Evolutionary conservation across 306 rosid species (phyloP).

Genomic region (Benincasa hispida): DNA sequence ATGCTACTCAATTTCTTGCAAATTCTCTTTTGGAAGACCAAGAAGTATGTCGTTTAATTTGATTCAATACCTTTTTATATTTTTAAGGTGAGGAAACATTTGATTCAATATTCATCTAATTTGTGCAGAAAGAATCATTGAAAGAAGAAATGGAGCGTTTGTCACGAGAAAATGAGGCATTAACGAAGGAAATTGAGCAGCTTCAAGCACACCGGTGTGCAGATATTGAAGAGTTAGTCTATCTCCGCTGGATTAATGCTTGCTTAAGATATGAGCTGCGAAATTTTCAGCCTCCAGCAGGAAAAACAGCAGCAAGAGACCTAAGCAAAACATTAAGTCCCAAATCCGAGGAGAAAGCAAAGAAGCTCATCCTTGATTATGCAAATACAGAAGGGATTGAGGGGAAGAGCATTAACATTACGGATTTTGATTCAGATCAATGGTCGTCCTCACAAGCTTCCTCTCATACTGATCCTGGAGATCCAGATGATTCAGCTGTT

Average conservation of each 20-base stretch:
- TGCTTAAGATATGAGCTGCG: conserved; percentile 76
- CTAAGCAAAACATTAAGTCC: conserved; percentile 70
- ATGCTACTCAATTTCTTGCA: conserved; percentile 69
- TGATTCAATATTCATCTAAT: neutral
- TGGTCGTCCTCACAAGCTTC: conserved; percentile 74
- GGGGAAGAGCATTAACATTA: conserved; percentile 18
- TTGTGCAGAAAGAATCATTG: conserved; percentile 37
- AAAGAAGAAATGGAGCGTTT: conserved; percentile 36
- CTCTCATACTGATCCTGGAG: conserved; percentile 38
- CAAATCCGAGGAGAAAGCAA: conserved; percentile 71
- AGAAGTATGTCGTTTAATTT: conserved; percentile 56
- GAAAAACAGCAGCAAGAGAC: conserved; percentile 78
- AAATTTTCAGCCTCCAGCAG: conserved; percentile 46
- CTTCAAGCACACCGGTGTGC: conserved; percentile 45
- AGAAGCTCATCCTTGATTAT: conserved; percentile 72
- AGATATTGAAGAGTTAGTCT: conserved; percentile 77
- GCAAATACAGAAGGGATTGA: conserved; percentile 41
- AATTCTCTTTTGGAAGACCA: conserved; percentile 56
- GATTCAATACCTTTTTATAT: neutral
- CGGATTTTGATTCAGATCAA: conserved; percentile 53
- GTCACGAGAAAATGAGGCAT: conserved; percentile 28
- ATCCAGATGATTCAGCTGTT: conserved; percentile 35
- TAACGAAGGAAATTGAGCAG: conserved; percentile 46
- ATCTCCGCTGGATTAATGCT: conserved; percentile 84
- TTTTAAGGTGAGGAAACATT: neutral